These are phyloP conservation scores for Sindora glabra DNA, from an alignment of 306 rosid genomes.

Conservation along the genomic window DNA sequence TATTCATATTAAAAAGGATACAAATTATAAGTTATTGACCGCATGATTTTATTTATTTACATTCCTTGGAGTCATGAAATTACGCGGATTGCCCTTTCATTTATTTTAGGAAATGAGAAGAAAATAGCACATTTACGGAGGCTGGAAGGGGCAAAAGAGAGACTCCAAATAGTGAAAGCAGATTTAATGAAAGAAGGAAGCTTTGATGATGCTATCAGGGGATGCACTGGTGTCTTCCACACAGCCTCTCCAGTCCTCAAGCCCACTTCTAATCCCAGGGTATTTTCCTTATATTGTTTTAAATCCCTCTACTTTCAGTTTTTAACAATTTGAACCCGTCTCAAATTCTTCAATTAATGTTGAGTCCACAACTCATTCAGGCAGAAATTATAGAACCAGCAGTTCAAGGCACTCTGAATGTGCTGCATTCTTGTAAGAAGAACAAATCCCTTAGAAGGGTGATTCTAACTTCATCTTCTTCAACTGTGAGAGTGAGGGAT, in stretches of 20 bases:
- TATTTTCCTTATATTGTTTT: no score
- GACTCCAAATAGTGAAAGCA: slow-evolving; percentile 60
- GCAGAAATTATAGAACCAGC: slow-evolving; percentile 66
- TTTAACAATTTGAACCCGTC: no score
- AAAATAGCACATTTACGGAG: slow-evolving; percentile 64
- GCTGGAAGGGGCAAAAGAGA: slow-evolving; percentile 80
- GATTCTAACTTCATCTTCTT: slow-evolving; percentile 81
- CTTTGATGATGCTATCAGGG: slow-evolving; percentile 71
- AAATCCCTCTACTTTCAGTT: no score
- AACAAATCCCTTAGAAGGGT: slow-evolving; percentile 52
- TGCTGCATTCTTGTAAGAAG: slow-evolving; percentile 62
- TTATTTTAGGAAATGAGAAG: slow-evolving; percentile 56
- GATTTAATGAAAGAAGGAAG: slow-evolving; percentile 66
- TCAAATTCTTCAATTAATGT: not conserved
- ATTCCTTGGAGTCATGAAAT: not conserved
- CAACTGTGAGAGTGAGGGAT: slow-evolving; percentile 54
- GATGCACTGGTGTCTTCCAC: slow-evolving; percentile 84
- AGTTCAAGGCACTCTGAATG: slow-evolving; percentile 64
- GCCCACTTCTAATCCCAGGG: slow-evolving; percentile 65
- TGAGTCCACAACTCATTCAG: slow-evolving; percentile 25
- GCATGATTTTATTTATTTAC: not conserved
- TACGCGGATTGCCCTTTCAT: no score
- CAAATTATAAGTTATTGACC: no score
- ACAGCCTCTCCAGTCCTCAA: slow-evolving; percentile 80
- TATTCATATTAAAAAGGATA: no score